phyloP scores from a whole-genome alignment of 345 rosid species.

The Cardiospermum halicacabum region DNA sequence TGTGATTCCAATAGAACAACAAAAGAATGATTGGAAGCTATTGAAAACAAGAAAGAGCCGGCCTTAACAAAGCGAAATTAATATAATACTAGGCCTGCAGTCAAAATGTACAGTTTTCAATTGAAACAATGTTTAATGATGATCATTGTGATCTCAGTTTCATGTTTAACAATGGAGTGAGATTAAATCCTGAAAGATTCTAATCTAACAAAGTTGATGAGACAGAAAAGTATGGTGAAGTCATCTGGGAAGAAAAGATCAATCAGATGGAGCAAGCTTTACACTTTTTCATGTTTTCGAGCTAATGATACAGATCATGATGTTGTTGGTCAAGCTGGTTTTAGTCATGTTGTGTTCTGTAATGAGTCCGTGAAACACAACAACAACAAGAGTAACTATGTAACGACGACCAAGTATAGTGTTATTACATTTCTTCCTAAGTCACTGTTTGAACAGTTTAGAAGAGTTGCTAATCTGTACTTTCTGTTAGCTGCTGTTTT shows the following conservation, averaged over 20 bases:
- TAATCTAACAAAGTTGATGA: background rate
- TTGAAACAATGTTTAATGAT: background rate
- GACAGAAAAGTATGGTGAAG: conserved; percentile 11
- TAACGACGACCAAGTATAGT: conserved; percentile 63
- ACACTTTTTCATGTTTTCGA: conserved; percentile 38
- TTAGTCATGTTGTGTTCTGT: conserved; percentile 45
- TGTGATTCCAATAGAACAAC: too few species aligned
- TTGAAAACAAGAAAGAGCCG: too few species aligned
- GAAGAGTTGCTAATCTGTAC: conserved; percentile 71
- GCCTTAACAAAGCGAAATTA: background rate
- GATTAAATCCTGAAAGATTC: background rate
- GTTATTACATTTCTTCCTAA: conserved; percentile 57
- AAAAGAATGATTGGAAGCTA: too few species aligned
- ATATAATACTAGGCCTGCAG: conserved; percentile 21
- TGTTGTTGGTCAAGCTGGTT: conserved; percentile 35
- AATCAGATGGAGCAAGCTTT: conserved; percentile 45
- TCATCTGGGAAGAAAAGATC: conserved; percentile 25
- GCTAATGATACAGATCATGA: conserved; percentile 19
- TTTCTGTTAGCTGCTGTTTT: conserved; percentile 55
- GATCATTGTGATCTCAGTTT: conserved; percentile 4
- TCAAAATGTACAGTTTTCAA: conserved; percentile 2
- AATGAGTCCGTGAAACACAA: conserved; percentile 45
- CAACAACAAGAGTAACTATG: conserved; percentile 44
- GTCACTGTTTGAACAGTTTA: conserved; percentile 72
- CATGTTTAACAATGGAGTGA: background rate